Conservation (phyloP, 1,139 yeast genomes). For the Suhomyces terraborum region DNA sequence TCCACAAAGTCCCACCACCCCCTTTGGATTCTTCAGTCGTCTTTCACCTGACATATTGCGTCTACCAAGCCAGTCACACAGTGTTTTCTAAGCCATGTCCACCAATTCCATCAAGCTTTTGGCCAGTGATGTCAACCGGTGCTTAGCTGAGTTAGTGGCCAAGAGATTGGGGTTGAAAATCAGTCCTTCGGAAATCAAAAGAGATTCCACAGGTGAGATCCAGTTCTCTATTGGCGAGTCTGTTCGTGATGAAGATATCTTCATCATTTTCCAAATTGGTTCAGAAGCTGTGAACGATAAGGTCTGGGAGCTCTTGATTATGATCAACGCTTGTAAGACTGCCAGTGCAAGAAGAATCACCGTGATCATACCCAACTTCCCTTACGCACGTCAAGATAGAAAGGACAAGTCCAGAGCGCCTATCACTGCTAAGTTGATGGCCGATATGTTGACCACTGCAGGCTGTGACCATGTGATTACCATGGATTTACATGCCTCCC, state of each 20-base stretch:
- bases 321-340: slow-evolving; percentile 93
- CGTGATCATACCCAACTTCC: slow-evolving; percentile 93
- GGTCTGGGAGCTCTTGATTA: slow-evolving; percentile 81
- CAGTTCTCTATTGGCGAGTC: slow-evolving; percentile 77
- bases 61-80: not conserved
- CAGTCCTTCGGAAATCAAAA: slow-evolving; percentile 60
- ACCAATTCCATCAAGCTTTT: slow-evolving; percentile 79
- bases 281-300: slow-evolving; percentile 90
- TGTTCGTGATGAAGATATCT: slow-evolving; percentile 94
- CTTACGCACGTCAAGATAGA: slow-evolving; percentile 96
- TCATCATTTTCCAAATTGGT: slow-evolving; percentile 82
- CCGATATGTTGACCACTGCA: slow-evolving; percentile 91
- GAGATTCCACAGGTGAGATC: slow-evolving; percentile 61
- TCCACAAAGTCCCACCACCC: slow-evolving; percentile 1
- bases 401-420: slow-evolving; percentile 97
- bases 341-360: slow-evolving; percentile 96
- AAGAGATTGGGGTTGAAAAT: slow-evolving; percentile 60
- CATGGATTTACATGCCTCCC: slow-evolving; percentile 96
- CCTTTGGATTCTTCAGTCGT: slow-evolving; percentile 5
- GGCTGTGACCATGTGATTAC: slow-evolving; percentile 97
- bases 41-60: slow-evolving; percentile 2
- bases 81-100: slow-evolving; percentile 15
- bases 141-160: slow-evolving; percentile 76
- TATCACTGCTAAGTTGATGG: slow-evolving; percentile 94
- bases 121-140: slow-evolving; percentile 93